Base-by-base conservation (phyloP, 140 eudicot species). In the Senecio squalidus region DNA sequence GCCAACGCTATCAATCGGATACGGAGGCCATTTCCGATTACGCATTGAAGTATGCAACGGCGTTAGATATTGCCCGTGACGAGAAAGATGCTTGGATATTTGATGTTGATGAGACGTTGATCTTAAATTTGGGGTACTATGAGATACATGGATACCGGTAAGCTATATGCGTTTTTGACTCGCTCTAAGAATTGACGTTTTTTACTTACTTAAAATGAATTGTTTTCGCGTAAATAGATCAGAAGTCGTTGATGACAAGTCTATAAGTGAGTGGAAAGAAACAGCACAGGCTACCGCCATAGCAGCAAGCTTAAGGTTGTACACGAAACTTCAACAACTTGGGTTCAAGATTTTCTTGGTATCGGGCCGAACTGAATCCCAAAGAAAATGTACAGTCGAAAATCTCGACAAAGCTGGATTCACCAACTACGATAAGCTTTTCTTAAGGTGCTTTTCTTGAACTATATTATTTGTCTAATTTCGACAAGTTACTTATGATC, bases 31-130 rank as follows among this genome's bases (percentile, higher is more conserved):
- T 79, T 0, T 85, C 84, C 25, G 83, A 64, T 9, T 31, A 46
- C 41, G 74, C 95, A 24, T 39, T 79, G 73, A 57, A 58, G 66
- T 81, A 50, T 52, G 91, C 88, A 27, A 83, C 66, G 64, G 40
- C 70, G 44, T 82, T 76, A 30, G 31, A 34, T 4, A 5, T 80
- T 17, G 10, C 70, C 41, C 78, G 74, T 22, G 82, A 86, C 22
- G 95, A 96, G 1, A 80, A 68, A 69, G 91, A 86, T 25, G 94
- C 76, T 45, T 89, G 97, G 97, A 65, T 89, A n/a, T 89, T 89
- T 49, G 97, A 85, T 65, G 73, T 89, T 43, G 97, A 89, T 18
- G 97, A 89, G 76, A 89, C 97, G 13, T 48, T 89, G 78, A 74
- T 89, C 5, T 77, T 95, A 14, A 81, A 82, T 73, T 33, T 82